phyloP scores from a whole-genome alignment of 2,329 filamentous ascomycete species.

The Lecanicillium sp. region DNA sequence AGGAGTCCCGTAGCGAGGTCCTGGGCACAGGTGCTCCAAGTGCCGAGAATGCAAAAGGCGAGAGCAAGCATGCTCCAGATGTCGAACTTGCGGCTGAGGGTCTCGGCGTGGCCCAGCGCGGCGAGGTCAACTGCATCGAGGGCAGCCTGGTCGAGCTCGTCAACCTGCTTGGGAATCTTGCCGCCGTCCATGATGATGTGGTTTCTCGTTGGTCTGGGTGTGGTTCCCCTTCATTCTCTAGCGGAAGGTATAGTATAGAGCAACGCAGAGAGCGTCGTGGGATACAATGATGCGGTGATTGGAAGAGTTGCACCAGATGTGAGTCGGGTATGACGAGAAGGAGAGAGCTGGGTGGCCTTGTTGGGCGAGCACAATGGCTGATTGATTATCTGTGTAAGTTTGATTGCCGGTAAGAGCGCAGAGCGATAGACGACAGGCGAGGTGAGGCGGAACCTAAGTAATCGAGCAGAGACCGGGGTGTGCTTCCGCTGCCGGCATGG shows the following conservation, averaged over 20 bases:
- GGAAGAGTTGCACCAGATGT: no score
- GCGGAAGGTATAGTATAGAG: not conserved
- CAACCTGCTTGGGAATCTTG: slow-evolving; percentile 14
- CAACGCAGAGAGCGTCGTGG: not conserved
- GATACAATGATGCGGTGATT: no score
- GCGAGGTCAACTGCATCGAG: slow-evolving; percentile 36
- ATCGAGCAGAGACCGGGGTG: slow-evolving; percentile 3
- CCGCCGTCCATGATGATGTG: slow-evolving; percentile 21
- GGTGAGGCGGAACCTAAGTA: slow-evolving; percentile 10
- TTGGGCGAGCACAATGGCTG: no score
- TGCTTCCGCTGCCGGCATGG: not conserved
- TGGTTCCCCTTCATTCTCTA: slow-evolving; percentile 14
- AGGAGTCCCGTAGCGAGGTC: slow-evolving; percentile 40
- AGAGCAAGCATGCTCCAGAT: slow-evolving; percentile 52
- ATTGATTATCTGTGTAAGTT: not conserved
- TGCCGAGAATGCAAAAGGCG: slow-evolving; percentile 51
- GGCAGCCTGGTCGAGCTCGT: slow-evolving; percentile 22
- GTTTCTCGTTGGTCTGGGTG: slow-evolving; percentile 3
- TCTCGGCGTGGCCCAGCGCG: slow-evolving; percentile 34
- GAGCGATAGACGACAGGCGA: no score
- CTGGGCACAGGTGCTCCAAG: slow-evolving; percentile 53
- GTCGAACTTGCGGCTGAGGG: slow-evolving; percentile 42
- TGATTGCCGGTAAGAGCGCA: not conserved
- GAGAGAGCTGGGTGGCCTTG: no score
- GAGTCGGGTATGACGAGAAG: not conserved